Evolutionary conservation across 352 stramenopile species (phyloP).

Genomic region (Globisporangium megalacanthum): DNA sequence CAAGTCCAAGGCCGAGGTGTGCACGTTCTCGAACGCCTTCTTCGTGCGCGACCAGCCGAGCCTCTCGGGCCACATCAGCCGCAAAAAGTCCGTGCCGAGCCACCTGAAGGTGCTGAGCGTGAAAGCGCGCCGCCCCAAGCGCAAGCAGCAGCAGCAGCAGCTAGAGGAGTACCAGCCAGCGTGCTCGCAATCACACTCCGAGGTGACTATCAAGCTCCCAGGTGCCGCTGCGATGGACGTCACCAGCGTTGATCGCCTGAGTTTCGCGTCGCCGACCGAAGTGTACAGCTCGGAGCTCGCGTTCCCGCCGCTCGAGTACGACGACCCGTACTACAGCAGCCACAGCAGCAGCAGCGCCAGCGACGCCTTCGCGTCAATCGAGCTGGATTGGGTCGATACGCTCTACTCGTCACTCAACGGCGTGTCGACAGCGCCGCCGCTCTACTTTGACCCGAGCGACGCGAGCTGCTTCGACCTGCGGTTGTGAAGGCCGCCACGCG

Average conservation of each 20-base stretch:
- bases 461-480: slow-evolving; percentile 6
- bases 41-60: slow-evolving; percentile 59
- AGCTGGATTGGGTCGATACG: slow-evolving; percentile 42
- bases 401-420: slow-evolving; percentile 44
- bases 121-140: slow-evolving; percentile 5
- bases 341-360: not conserved
- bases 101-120: slow-evolving; percentile 1
- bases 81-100: slow-evolving; percentile 38
- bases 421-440: slow-evolving; percentile 5
- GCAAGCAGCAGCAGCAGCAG: not conserved
- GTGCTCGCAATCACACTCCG: not conserved
- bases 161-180: not conserved
- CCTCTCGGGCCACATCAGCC: slow-evolving; percentile 51
- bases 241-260: slow-evolving; percentile 7
- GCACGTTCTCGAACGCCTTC: slow-evolving; percentile 70
- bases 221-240: not conserved
- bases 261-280: slow-evolving; percentile 40
- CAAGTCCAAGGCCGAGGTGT: slow-evolving; percentile 63
- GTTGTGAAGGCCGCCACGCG: not conserved
- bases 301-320: slow-evolving; percentile 22
- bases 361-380: slow-evolving; percentile 11
- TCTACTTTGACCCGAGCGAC: slow-evolving; percentile 15
- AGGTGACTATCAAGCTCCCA: slow-evolving; percentile 39
- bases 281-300: slow-evolving; percentile 19
- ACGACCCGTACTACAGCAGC: not conserved